These are phyloP conservation scores for Fomes fomentarius DNA, from an alignment of 1,284 basidiomycete genomes.

Conservation along the genomic window DNA sequence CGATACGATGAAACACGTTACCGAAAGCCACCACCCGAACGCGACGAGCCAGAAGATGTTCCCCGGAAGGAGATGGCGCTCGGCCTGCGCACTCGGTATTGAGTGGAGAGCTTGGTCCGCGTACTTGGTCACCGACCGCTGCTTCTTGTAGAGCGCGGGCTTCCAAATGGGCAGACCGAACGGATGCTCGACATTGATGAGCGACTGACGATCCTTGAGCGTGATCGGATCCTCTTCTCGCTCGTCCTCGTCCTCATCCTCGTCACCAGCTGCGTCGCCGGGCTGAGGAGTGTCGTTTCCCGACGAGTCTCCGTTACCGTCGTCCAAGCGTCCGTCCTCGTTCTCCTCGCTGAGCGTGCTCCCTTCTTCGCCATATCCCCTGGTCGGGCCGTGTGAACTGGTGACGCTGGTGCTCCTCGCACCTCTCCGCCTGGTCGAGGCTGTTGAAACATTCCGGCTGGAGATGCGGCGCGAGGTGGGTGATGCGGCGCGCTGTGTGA, in stretches of 20 bases:
- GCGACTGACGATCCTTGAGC: constrained; percentile 94
- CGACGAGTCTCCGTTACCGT: constrained; percentile 21
- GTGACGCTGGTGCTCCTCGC: constrained; percentile 63
- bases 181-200: constrained; percentile 99
- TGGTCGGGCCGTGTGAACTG: constrained; percentile 52
- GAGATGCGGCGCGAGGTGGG: constrained; percentile 41
- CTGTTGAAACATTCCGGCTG: constrained; percentile 48
- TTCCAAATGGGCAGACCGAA: constrained; percentile 99
- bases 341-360: constrained; percentile 48
- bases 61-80: constrained; percentile 88
- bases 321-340: constrained; percentile 34
- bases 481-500: constrained; percentile 44
- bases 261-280: constrained; percentile 29
- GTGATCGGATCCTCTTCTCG: constrained; percentile 90
- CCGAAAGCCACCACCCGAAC: constrained; percentile 92
- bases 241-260: constrained; percentile 40
- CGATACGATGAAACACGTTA: constrained; percentile 72
- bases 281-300: constrained; percentile 25
- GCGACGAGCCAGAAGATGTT: constrained; percentile 90
- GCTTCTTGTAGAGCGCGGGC: constrained; percentile 98
- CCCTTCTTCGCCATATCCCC: constrained; percentile 48
- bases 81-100: constrained; percentile 89
- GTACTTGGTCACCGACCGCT: constrained; percentile 93
- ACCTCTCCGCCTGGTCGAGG: constrained; percentile 47
- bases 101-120: constrained; percentile 95